Evolutionary conservation across 2,329 filamentous ascomycete species (phyloP), one percentile per base, ranked within the genome.

Genomic region (Beauveria australis): DNA sequence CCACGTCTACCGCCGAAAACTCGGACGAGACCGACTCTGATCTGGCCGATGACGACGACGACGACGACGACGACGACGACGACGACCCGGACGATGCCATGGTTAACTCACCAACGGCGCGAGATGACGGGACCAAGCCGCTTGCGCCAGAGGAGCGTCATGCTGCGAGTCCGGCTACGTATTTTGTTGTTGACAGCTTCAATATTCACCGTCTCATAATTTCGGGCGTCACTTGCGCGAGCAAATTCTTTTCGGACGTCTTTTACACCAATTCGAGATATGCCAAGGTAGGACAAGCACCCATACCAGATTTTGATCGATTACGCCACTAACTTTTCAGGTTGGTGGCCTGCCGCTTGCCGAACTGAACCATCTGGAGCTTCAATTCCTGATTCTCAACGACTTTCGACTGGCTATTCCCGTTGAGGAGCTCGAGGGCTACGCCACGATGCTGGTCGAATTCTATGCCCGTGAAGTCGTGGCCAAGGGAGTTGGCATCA

Each of bases 211-310:
- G 94, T 60, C 79, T 99, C 60, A 92, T 97, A 59, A 99, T 99
- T 71, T 91, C 94, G 2, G 94, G 93, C 41, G 94, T 99, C 49
- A 99, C 94, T 3, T 97, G 94, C 74, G 92, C 94, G 5, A 97
- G 93, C 83, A 99, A 99, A 75, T 99, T 97, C 81, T 99, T 99
- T 76, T 97, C 93, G 5, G 85, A 99, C 76, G 93, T 97, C 46
- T 99, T 99, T 69, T 99, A 97, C 73, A 99, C 94, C 10, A 99
- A 99, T 75, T 97, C 94, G 60, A 85, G 94, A 86, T 99, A 99
- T 73, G 94, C 94, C 63, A 99, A 97, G 89, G 94, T 96, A 81
- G 64, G 80, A 40, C 30, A n/a, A 24, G 2, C 28, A 30, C 28
- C 28, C 28, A 26, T 12, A 14, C 12, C 12, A 33, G 30, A 33